phyloP scores from a whole-genome alignment of 2,329 filamentous ascomycete genomes.

The Aciculosporium take region DNA sequence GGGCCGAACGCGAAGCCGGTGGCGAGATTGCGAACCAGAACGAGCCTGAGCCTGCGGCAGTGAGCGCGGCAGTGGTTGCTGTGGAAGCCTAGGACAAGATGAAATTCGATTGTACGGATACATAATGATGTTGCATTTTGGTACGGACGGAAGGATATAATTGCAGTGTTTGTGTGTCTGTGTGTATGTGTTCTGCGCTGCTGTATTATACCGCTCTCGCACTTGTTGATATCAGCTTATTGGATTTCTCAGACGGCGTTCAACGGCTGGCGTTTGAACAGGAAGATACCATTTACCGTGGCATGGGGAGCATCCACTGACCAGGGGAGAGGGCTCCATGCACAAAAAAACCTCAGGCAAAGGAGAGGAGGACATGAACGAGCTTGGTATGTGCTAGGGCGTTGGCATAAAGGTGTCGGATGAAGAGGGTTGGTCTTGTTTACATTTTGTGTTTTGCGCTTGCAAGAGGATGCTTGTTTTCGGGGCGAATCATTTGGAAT shows the following conservation, averaged over 20 bases:
- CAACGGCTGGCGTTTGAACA: conserved; percentile 4
- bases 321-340: conserved; percentile 8
- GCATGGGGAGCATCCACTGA: conserved; percentile 10
- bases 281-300: conserved; percentile 24
- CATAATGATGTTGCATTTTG: neutral
- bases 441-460: neutral
- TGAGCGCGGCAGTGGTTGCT: conserved; percentile 19
- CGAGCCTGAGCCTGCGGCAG: conserved; percentile 24
- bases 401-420: neutral
- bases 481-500: conserved; percentile 1
- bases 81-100: conserved; percentile 21
- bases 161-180: neutral
- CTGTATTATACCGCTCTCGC: conserved; percentile 22
- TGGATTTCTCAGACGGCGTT: conserved; percentile 20
- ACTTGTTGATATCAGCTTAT: conserved; percentile 18
- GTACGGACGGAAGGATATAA: conserved; percentile 2
- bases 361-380: conserved; percentile 10
- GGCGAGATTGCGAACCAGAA: conserved; percentile 44
- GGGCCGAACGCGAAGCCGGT: conserved; percentile 68
- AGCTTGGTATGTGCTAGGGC: conserved; percentile 1
- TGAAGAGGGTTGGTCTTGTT: neutral
- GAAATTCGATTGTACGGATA: conserved; percentile 6
- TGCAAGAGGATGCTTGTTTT: neutral
- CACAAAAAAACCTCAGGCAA: neutral
- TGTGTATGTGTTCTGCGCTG: conserved; percentile 6